Evolutionary conservation across 371 early-diverging fungal genomes (phyloP), one percentile per base, ranked within the genome.

Genomic region (Mucor saturninus): DNA sequence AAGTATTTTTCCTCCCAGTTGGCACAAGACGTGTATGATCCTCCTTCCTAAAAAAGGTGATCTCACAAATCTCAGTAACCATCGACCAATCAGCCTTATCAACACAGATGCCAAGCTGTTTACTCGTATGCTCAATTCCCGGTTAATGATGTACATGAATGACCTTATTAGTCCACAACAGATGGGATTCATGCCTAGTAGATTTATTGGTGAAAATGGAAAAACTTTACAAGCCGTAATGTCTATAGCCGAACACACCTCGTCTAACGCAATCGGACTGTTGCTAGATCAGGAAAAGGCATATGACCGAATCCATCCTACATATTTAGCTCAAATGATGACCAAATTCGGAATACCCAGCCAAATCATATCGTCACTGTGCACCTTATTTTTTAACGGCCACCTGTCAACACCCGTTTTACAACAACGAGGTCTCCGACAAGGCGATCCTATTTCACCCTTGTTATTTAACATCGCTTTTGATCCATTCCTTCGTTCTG

Each of bases 61-160:
- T 11, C 13, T 63, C 0, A 37, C 37, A 28, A 39, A 42, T 4
- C 35, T 75, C 8, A 26, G 43, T 0, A 75, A 72, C 40, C 72
- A 68, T 63, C 35, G 72, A 2, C 76, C 72, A 11, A 58, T 75
- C 0, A 60, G 68, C 0, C 63, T 71, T 11, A 71, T 72, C 11
- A 72, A 75, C 54, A 45, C 58, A 5, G 75, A 75, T 46, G 69
- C 66, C 26, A 75, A 72, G 46, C 2, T 69, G 0, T 72, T 69
- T 52, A 69, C 66, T 1, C 54, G 67, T 2, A 26, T 69, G 6
- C 31, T 75, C 7, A 60, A 65, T 1, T 26, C 29, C 4, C 50
- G 64, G 0, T 40, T 73, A 7, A 46, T 45, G 14, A n/a, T 35
- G 14, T 15, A 6, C 3, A 15, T 49, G 29, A 1, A 7, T 38